Conservation (phyloP, 2,329 filamentous ascomycete species). For the Helicocarpus griseus region DNA sequence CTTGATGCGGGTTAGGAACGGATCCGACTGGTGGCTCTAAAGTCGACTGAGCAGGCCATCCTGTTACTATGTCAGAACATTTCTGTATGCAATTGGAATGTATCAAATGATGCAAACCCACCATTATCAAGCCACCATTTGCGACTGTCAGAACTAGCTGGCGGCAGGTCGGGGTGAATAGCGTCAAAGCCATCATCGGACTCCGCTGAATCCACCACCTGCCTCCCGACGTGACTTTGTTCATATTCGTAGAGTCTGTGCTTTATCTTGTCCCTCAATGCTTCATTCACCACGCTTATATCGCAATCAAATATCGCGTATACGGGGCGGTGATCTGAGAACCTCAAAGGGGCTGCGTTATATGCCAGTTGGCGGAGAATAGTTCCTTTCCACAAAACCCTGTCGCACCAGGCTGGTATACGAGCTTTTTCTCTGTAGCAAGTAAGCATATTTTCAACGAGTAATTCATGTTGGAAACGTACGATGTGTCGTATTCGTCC, state of each 20-base stretch:
- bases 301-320: conserved; percentile 80
- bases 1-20: conserved; percentile 61
- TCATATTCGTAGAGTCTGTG: conserved; percentile 62
- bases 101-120: conserved; percentile 17
- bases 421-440: conserved; percentile 69
- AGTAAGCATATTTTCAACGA: conserved; percentile 20
- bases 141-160: conserved; percentile 51
- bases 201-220: conserved; percentile 16
- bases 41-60: conserved; percentile 64
- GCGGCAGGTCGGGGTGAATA: conserved; percentile 65
- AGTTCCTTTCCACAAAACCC: conserved; percentile 75
- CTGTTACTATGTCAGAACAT: conserved; percentile 27
- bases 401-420: conserved; percentile 95
- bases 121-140: conserved; percentile 60
- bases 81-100: conserved; percentile 10
- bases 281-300: conserved; percentile 71
- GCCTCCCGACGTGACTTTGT: conserved; percentile 53
- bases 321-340: conserved; percentile 95
- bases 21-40: conserved; percentile 57
- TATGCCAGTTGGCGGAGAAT: conserved; percentile 79
- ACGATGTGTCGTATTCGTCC: conserved; percentile 87
- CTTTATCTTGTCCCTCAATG: conserved; percentile 60
- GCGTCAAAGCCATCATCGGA: conserved; percentile 54
- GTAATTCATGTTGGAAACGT: conserved; percentile 26
- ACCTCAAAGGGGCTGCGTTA: conserved; percentile 67